Base-by-base conservation (phyloP, 768 basidiomycete species). In the Coprinopsis sp. region DNA sequence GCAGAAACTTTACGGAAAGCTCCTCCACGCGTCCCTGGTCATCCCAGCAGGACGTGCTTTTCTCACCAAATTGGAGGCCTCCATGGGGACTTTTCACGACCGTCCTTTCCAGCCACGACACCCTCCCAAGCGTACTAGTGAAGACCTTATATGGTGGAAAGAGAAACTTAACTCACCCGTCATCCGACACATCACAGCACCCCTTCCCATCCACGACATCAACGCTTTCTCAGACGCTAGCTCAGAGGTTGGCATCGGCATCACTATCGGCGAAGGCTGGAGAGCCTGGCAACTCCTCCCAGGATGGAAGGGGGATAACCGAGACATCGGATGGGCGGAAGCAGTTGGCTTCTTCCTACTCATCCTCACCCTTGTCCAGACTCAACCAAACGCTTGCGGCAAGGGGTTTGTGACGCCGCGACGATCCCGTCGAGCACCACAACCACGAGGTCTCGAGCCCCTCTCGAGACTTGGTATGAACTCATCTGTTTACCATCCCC, bases 291-390 rank as follows among this genome's bases (percentile, higher is more conserved):
- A 28, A 0, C 62, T 69, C 14, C 6, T 54, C 5, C 59, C 53
- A 1, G 58, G 55, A 0, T 70, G 66, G 68, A 2, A 54, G 3
- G 19, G 34, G 2, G 47, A 56, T n/a, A 24, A 53, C 4, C 27
- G 57, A 1, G 64, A 72, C 50, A 76, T 74, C 33, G 52, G 53
- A 0, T 76, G 72, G 71, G 70, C 71, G 0, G 68, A 76, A 45
- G 65, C 63, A 0, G 45, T 71, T 4, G 64, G 63, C 0, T 64
- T 75, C 45, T 60, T 72, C 27, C 51, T 72, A 11, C 63, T 72
- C 21, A 46, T 66, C 16, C 28, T 6, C 0, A 27, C 58, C 0
- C 33, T 67, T 38, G n/a, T 31, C 0, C n/a, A 47, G 22, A 16
- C 7, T 12, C 6, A 25, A 6, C n/a, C 6, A n/a, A 36, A 19